Evolutionary conservation across 179 eudicot species (phyloP).

Genomic region (Corrigiola litoralis): DNA sequence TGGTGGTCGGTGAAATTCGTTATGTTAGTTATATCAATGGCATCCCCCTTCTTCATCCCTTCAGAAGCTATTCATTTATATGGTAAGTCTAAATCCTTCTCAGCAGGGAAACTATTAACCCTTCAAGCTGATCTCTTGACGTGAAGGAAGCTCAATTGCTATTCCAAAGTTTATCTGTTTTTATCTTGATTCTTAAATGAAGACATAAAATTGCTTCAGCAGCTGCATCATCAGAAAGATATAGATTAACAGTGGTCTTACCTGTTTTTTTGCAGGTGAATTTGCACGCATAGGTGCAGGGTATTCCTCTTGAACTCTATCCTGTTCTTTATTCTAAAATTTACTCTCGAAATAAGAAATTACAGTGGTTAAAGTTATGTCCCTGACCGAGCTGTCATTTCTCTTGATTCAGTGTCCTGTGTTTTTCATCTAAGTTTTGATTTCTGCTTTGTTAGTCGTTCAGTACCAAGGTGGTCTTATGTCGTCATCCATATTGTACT

Average conservation of each 20-base stretch:
- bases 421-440: neutral
- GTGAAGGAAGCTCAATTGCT: neutral
- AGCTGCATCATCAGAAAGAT: neutral
- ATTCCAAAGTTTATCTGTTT: neutral
- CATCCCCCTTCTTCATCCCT: constrained; percentile 69
- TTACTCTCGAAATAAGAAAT: neutral
- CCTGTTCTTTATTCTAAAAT: neutral
- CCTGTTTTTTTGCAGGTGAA: constrained; percentile 56
- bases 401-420: neutral
- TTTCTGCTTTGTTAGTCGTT: neutral
- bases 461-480: neutral
- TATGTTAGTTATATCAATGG: constrained; percentile 49
- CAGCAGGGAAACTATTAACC: neutral
- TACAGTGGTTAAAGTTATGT: neutral
- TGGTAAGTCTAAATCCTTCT: constrained; percentile 40
- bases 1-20: constrained; percentile 64
- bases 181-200: neutral
- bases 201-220: neutral
- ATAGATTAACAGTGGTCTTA: neutral
- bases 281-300: constrained; percentile 95
- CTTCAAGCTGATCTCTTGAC: neutral
- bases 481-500: neutral
- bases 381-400: no score
- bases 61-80: constrained; percentile 61
- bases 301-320: constrained; percentile 35